Evolutionary conservation across 768 basidiomycete genomes (phyloP), one percentile per base, ranked within the genome.

Genomic region (Boletus vinaceobasis): DNA sequence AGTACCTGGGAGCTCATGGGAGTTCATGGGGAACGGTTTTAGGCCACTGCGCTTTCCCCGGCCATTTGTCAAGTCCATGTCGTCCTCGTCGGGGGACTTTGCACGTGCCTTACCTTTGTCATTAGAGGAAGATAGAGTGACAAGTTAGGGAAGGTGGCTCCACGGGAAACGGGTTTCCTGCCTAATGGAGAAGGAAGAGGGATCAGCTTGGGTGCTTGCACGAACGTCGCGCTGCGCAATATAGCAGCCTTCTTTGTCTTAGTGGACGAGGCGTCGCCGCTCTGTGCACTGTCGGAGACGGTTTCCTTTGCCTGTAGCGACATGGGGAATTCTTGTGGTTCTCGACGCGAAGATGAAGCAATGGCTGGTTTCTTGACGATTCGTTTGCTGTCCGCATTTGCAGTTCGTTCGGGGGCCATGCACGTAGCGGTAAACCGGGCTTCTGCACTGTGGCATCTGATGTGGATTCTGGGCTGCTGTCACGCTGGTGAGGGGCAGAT

Each of bases 1-100:
- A 82, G 69, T 38, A 77, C 52, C 48, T 79, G 75, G 2, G 76
- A 73, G 47, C 69, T 75, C 81, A 86, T n/a, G n/a, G n/a, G n/a
- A n/a, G n/a, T n/a, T n/a, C n/a, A n/a, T 77, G 7, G 80, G 79
- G 48, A 81, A 81, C 1, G 79, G 78, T 52, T 61, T 61, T 7
- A 55, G 50, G 43, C 44, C 48, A 13, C 19, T 6, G 17, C 37
- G 50, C 17, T 48, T 60, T 32, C 13, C 39, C n/a, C 4, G 21
- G 5, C 21, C n/a, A 5, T 44, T 33, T 31, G 38, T 48, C 44
- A 43, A 42, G 26, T 37, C 21, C 17, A 37, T 21, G 21, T 47
- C 44, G 23, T 48, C 52, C 43, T 48, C 53, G 8, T 58, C 49
- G 3, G 51, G 38, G 10, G 37, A 19, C 21, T 46, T 26, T 29